phyloP scores from a whole-genome alignment of 2,329 filamentous ascomycete species.

The Graphilbum sp. region DNA sequence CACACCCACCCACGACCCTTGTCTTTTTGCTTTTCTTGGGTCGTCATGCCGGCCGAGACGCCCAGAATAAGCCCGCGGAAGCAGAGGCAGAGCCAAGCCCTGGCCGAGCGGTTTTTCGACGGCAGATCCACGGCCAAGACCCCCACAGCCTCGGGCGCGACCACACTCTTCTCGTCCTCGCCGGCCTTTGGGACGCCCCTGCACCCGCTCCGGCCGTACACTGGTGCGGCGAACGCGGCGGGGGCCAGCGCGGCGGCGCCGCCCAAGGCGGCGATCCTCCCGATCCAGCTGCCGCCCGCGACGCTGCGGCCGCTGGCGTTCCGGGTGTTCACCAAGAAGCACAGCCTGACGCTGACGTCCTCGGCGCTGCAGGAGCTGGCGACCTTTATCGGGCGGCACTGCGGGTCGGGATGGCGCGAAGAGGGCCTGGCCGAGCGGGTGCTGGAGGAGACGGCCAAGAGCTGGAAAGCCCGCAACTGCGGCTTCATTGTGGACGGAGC shows the following conservation, averaged over 20 bases:
- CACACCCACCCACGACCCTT: too few species aligned
- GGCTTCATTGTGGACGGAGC: constrained; percentile 82
- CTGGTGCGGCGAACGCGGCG: constrained; percentile 53
- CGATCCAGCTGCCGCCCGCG: constrained; percentile 75
- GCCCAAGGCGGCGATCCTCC: constrained; percentile 49
- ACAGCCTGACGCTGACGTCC: constrained; percentile 82
- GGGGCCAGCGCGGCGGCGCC: too few species aligned
- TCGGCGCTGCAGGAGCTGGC: constrained; percentile 73
- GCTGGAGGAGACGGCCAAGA: constrained; percentile 76
- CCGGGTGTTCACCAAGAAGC: constrained; percentile 91
- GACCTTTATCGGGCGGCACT: constrained; percentile 80
- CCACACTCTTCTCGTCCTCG: constrained; percentile 70
- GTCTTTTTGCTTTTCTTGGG: too few species aligned
- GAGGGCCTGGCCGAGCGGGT: constrained; percentile 86
- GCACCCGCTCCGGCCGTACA: constrained; percentile 55
- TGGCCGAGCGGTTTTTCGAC: constrained; percentile 22
- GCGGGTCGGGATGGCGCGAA: constrained; percentile 91
- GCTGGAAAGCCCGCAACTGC: constrained; percentile 81
- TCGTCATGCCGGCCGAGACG: constrained; percentile 11
- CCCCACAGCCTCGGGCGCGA: constrained; percentile 18
- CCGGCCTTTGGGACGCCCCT: constrained; percentile 79
- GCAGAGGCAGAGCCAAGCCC: constrained; percentile 14
- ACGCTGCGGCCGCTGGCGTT: constrained; percentile 84
- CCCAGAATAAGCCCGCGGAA: constrained; percentile 13
- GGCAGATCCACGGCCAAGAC: constrained; percentile 11